Conservation (phyloP, 148 eudicot species). For the Talinum fruticosum region DNA sequence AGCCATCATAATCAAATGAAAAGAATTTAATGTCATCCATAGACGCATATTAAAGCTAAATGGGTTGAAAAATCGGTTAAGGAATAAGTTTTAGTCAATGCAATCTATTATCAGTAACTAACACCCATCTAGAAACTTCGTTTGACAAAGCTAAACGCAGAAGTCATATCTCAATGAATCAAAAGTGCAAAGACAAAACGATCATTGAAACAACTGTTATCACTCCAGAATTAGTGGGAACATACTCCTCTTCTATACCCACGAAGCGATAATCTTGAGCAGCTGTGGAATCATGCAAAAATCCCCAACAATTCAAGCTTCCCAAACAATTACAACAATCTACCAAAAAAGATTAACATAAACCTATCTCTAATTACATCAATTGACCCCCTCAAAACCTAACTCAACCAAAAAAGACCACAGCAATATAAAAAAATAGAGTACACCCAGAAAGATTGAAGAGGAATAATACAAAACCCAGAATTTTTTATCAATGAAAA, state of each 20-base stretch:
- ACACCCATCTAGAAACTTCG: neutral
- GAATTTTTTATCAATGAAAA: neutral
- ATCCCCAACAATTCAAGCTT: neutral
- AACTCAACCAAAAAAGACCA: neutral
- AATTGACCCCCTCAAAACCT: neutral
- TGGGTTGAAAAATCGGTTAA: neutral
- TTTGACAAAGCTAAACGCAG: neutral
- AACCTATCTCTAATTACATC: neutral
- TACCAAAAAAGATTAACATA: neutral
- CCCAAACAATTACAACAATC: neutral
- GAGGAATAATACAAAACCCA: neutral
- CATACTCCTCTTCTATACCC: neutral
- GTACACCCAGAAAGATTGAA: neutral
- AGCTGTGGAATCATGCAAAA: neutral
- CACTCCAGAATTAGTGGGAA: conserved; percentile 3
- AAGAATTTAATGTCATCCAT: neutral
- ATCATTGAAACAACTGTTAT: neutral
- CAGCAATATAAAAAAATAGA: neutral
- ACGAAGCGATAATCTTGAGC: neutral
- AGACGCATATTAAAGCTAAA: neutral
- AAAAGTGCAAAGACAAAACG: neutral
- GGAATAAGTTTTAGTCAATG: no score
- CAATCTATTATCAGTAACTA: no score
- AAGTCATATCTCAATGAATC: conserved; percentile 19
- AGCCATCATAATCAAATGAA: neutral